Percentiles rank a stretch among this genome's conserved stretches.
Evolutionary conservation across 352 stramenopile genomes (phyloP).

Genomic region (Globisporangium nagaii): DNA sequence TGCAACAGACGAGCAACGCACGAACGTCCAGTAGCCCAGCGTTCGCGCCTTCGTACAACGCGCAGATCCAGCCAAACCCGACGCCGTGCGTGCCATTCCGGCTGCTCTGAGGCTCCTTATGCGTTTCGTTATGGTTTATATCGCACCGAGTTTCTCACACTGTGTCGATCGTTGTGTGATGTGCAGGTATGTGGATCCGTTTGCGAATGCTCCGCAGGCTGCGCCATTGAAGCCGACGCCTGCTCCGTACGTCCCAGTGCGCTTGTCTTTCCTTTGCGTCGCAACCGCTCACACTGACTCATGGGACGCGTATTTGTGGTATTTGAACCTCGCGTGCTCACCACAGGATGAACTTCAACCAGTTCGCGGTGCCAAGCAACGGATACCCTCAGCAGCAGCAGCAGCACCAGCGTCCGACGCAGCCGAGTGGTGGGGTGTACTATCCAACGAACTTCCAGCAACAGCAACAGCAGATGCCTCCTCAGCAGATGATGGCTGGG

Average conservation of each 20-base stretch:
- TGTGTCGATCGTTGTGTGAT: background rate
- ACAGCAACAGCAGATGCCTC: constrained; percentile 19
- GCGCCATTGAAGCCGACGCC: constrained; percentile 34
- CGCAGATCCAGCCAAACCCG: constrained; percentile 1
- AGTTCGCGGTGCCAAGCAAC: constrained; percentile 27
- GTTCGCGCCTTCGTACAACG: constrained; percentile 10
- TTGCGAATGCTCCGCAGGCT: constrained; percentile 38
- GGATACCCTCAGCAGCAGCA: constrained; percentile 17
- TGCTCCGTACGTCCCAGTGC: constrained; percentile 20
- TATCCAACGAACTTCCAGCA: constrained; percentile 22
- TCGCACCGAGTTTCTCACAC: too few species aligned
- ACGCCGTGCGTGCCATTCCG: constrained; percentile 1
- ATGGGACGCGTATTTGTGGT: background rate
- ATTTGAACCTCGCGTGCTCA: background rate
- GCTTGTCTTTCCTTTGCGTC: background rate
- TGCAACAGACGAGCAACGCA: constrained; percentile 7
- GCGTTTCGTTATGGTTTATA: too few species aligned
- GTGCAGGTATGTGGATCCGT: constrained; percentile 54
- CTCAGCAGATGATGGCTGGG: constrained; percentile 7
- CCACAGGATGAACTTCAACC: constrained; percentile 43
- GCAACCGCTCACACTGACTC: background rate
- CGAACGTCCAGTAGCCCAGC: constrained; percentile 24
- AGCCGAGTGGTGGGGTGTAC: constrained; percentile 14
- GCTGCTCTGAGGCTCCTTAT: too few species aligned
- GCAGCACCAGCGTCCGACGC: constrained; percentile 20